These are phyloP conservation scores for Russula ochroleuca DNA, from an alignment of 768 basidiomycete species.

Conservation along the genomic window DNA sequence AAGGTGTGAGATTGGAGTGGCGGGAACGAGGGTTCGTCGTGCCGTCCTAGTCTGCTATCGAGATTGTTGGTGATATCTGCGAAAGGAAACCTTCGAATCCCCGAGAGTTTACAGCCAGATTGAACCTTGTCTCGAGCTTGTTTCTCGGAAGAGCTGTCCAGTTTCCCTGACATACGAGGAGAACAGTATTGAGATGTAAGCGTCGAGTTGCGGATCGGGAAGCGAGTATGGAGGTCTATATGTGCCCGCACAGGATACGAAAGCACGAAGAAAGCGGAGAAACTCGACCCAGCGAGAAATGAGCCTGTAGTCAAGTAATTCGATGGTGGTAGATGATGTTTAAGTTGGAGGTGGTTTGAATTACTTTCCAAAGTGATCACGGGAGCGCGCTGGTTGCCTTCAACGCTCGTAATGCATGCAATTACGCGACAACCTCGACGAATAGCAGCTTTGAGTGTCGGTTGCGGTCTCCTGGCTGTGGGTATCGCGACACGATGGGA, in stretches of 20 bases:
- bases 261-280: constrained; percentile 17
- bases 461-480: constrained; percentile 15
- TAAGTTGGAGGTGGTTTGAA: background rate
- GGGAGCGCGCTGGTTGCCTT: background rate
- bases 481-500: constrained; percentile 19
- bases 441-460: constrained; percentile 1
- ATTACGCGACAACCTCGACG: constrained; percentile 16
- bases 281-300: constrained; percentile 19
- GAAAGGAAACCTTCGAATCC: constrained; percentile 17
- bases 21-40: constrained; percentile 1
- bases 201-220: background rate
- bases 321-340: background rate
- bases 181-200: background rate
- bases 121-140: constrained; percentile 1
- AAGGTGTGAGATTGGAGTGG: constrained; percentile 3
- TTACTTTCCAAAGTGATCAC: background rate
- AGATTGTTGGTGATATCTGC: constrained; percentile 23
- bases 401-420: background rate
- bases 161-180: constrained; percentile 7
- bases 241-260: constrained; percentile 24
- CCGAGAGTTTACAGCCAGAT: background rate
- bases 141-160: background rate
- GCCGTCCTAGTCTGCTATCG: background rate
- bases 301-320: background rate
- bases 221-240: background rate